These are phyloP conservation scores for Entomortierella parvispora DNA, from an alignment of 192 early-diverging fungal genomes.

Conservation along the genomic window DNA sequence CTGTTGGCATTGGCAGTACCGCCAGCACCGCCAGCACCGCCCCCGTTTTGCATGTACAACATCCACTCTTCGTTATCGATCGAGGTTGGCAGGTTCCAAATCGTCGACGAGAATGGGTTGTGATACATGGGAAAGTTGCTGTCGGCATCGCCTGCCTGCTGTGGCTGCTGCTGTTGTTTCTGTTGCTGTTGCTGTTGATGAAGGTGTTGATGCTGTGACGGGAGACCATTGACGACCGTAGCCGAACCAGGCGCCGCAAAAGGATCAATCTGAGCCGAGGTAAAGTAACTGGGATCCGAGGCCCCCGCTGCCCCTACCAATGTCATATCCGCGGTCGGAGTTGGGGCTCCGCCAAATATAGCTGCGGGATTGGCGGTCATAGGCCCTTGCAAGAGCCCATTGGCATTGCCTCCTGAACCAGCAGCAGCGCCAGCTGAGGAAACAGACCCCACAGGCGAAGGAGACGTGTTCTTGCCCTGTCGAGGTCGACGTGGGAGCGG, in stretches of 20 bases:
- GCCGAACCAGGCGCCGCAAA: slow-evolving; percentile 31
- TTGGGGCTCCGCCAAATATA: neutral
- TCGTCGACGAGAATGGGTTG: slow-evolving; percentile 35
- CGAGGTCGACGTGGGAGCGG: slow-evolving; percentile 43
- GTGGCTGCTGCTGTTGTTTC: neutral
- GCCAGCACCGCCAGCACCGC: slow-evolving; percentile 2
- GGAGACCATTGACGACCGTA: slow-evolving; percentile 2
- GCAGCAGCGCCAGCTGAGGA: neutral
- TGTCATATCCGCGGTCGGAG: neutral
- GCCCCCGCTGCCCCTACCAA: neutral
- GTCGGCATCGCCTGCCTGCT: neutral
- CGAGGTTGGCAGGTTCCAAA: slow-evolving; percentile 40
- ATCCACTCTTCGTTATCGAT: slow-evolving; percentile 47
- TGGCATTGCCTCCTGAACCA: too few relatives aligned
- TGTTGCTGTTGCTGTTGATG: neutral
- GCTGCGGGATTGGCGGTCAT: neutral
- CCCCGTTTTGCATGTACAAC: slow-evolving; percentile 41
- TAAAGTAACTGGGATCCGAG: slow-evolving; percentile 16
- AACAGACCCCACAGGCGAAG: slow-evolving; percentile 13
- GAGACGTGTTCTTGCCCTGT: slow-evolving; percentile 41
- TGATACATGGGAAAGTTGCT: slow-evolving; percentile 11
- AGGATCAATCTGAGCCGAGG: slow-evolving; percentile 18
- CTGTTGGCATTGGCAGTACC: neutral
- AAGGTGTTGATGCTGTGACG: neutral
- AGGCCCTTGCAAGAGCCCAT: too few relatives aligned